Base-by-base conservation (phyloP, 805 yeast species). In the Kuraishia cidri region DNA sequence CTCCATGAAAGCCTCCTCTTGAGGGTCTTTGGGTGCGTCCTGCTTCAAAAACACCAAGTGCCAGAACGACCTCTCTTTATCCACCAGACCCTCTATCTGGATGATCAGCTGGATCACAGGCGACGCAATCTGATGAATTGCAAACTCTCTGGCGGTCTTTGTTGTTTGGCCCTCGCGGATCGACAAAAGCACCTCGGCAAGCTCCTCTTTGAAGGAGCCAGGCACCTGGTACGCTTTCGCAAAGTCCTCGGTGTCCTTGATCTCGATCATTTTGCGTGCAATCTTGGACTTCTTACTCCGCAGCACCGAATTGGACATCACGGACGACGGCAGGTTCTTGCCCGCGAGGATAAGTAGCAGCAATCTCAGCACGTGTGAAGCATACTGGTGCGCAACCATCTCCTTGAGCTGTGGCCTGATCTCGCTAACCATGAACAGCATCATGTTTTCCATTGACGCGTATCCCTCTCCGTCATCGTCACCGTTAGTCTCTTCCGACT, bases 191-290 rank as follows among this genome's bases (percentile, higher is more conserved):
- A 80, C 40, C 13, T 67, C 69, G 31, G 62, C 64, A 33, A 86
- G 57, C 40, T 78, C 75, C 6, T 62, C 63, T 42, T 75, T 79
- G 52, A 84, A 84, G 0, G 82, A 63, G 6, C 62, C 50, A 6
- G 95, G 95, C 1, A 75, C 75, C 56, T 75, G 83, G 50, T 73
- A 83, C 1, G 78, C 60, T 37, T 70, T 64, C 47, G 74, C 67
- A 46, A 77, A 80, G 42, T 80, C 87, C 11, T 77, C 79, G 39
- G 69, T 79, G 52, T 84, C 94, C 46, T 78, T 77, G 29, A 86
- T 79, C 44, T 83, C 92, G 47, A 86, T 84, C 94, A 85, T 84
- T 52, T 87, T 87, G 54, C 97, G 75, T 5, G 97, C 96, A 55
- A 77, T 81, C 56, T 75, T 87, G 32, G 86, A 82, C 57, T 69